Percentiles rank a stretch among this genome's conserved stretches.
Evolutionary conservation across 257 asterid genomes (phyloP).

Genomic region (Ilex asprella): DNA sequence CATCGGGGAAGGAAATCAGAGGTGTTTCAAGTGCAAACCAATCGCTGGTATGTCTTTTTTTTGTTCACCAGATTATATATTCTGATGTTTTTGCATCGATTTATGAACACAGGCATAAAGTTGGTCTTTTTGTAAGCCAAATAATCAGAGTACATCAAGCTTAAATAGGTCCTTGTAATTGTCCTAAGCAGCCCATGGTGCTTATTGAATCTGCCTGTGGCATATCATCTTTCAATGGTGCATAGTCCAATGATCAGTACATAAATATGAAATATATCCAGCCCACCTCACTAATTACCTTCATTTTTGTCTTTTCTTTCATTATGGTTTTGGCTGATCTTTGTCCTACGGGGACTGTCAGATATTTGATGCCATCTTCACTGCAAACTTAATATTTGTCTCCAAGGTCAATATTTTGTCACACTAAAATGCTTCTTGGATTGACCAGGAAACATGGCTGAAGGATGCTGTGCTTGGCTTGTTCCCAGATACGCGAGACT

Average conservation of each 20-base stretch:
- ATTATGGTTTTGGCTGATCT: neutral
- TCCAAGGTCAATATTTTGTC: slow-evolving; percentile 1
- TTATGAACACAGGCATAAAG: no score
- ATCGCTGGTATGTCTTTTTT: slow-evolving; percentile 51
- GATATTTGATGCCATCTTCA: neutral
- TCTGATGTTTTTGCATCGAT: no score
- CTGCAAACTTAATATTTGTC: neutral
- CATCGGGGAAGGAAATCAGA: slow-evolving; percentile 48
- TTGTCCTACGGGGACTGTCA: neutral
- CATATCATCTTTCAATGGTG: no score
- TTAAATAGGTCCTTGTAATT: no score
- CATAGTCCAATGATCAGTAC: neutral
- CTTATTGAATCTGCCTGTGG: no score
- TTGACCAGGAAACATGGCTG: slow-evolving; percentile 80
- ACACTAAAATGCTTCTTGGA: slow-evolving; percentile 12
- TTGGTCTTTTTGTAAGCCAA: no score
- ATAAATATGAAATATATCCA: no score
- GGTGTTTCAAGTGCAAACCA: slow-evolving; percentile 51
- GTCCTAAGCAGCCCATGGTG: no score
- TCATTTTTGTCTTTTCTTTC: neutral
- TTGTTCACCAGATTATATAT: neutral
- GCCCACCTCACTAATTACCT: neutral
- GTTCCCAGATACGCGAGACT: slow-evolving; percentile 86
- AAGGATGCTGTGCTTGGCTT: slow-evolving; percentile 71
- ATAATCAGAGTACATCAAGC: no score